phyloP scores from a whole-genome alignment of 306 rosid genomes.

The Mimosa bimucronata region DNA sequence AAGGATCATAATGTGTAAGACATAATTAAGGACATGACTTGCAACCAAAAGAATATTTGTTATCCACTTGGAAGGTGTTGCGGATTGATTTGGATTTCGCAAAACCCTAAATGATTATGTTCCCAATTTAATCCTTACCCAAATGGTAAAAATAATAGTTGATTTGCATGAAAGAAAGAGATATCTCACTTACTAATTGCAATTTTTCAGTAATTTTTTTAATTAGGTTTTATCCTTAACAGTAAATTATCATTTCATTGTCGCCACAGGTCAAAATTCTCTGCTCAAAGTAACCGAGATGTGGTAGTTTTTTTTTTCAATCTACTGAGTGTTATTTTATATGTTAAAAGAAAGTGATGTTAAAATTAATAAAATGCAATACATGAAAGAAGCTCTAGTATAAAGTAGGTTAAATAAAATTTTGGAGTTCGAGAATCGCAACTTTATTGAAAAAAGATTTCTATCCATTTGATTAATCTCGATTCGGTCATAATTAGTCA shows the following conservation, averaged over 20 bases:
- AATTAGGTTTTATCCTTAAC: not conserved
- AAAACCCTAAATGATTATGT: not conserved
- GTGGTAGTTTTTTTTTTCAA: not conserved
- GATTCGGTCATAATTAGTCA: too few species aligned
- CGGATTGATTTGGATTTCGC: not conserved
- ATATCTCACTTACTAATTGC: not conserved
- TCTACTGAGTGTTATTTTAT: not conserved
- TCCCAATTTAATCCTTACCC: not conserved
- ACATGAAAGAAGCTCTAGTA: too few species aligned
- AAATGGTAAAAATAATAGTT: not conserved
- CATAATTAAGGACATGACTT: slow-evolving; percentile 8
- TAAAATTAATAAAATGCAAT: too few species aligned
- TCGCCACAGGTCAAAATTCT: not conserved
- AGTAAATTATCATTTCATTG: not conserved
- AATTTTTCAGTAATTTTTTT: not conserved
- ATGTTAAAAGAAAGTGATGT: not conserved
- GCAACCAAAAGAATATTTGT: slow-evolving; percentile 13
- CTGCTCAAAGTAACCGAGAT: not conserved
- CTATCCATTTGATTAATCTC: too few species aligned
- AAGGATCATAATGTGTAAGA: not conserved
- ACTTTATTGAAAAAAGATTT: too few species aligned
- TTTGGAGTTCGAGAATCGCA: too few species aligned
- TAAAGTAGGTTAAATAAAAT: too few species aligned
- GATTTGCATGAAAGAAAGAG: not conserved
- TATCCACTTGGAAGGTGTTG: not conserved